phyloP scores from a whole-genome alignment of 495 filamentous ascomycete species.

The Tuber borchii region DNA sequence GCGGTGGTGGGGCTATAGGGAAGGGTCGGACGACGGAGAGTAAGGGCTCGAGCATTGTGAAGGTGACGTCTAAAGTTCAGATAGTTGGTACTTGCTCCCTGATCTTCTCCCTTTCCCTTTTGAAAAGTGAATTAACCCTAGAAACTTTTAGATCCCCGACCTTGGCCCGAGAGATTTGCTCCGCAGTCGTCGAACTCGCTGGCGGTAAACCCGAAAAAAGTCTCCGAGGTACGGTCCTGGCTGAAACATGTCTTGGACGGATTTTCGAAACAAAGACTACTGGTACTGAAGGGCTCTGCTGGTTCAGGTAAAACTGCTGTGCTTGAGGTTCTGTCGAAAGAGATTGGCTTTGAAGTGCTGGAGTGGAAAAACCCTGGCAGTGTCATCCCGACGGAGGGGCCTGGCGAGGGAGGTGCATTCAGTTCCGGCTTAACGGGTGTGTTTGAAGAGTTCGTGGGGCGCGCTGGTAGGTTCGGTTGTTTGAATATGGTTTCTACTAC shows the following conservation, averaged over 20 bases:
- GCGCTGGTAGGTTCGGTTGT: slow-evolving; percentile 69
- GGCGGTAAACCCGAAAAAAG: slow-evolving; percentile 88
- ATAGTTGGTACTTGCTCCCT: slow-evolving; percentile 19
- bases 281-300: slow-evolving; percentile 84
- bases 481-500: slow-evolving; percentile 56
- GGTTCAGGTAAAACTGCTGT: slow-evolving; percentile 91
- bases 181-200: slow-evolving; percentile 71
- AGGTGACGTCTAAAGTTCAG: background rate
- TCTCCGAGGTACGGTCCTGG: slow-evolving; percentile 77
- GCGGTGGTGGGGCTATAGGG: background rate
- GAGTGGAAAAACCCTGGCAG: slow-evolving; percentile 86
- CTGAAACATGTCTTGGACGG: slow-evolving; percentile 65
- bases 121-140: background rate
- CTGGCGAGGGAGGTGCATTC: slow-evolving; percentile 27
- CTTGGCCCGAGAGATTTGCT: slow-evolving; percentile 81
- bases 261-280: slow-evolving; percentile 57
- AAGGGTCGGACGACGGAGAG: background rate
- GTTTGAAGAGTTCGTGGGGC: slow-evolving; percentile 84
- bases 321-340: slow-evolving; percentile 63
- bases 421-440: slow-evolving; percentile 50
- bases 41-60: background rate
- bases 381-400: slow-evolving; percentile 31
- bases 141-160: slow-evolving; percentile 41
- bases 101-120: background rate
- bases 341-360: slow-evolving; percentile 63